Base-by-base conservation (phyloP, 2,329 filamentous ascomycete species). In the Fusarium nygamai region DNA sequence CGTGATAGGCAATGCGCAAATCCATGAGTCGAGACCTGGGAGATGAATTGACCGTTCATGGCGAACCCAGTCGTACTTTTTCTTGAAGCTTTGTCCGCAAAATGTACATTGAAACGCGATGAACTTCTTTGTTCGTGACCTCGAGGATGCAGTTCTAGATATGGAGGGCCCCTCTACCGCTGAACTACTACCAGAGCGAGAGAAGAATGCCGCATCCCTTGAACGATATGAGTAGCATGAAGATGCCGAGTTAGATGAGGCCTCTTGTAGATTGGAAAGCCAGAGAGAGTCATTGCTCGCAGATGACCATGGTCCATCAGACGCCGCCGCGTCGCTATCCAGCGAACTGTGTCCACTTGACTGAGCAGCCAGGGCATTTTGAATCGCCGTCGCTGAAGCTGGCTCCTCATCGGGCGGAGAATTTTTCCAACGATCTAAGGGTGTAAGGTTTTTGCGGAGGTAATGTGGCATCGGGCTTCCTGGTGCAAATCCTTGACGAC, bases 11-110 rank as follows among this genome's bases (percentile, higher is more conserved):
- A 82, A 83, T 0, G 85, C 84, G 72, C 89, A 91, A 10, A 90
- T 84, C 86, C 85, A 89, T 0, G 79, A 81, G 43, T 82, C 80
- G 10, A 82, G 80, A 1, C 81, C 80, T 9, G 86, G 80, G 4
- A 87, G 77, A 70, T 89, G 86, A 8, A 88, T 80, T 4, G 86
- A 86, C 46, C 87, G 83, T 67, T 88, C 87, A 70, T 89, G 87
- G 3, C 88, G 81, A 19, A 81, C 78, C 82, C 82, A 84, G 61
- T 85, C 84, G 60, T 84, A 84, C 47, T 81, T 82, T 59, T 83
- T 85, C 61, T 80, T 81, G 61, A 85, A 85, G 46, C 69, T 78
- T 33, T 83, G 82, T 10, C 73, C 70, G 61, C 84, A 85, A 64
- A 83, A 83, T 0, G 81, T 83, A 69, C 84, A 85, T 33, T 80